Conservation (phyloP, 1,284 basidiomycete species). For the Gomphus bonarii region DNA sequence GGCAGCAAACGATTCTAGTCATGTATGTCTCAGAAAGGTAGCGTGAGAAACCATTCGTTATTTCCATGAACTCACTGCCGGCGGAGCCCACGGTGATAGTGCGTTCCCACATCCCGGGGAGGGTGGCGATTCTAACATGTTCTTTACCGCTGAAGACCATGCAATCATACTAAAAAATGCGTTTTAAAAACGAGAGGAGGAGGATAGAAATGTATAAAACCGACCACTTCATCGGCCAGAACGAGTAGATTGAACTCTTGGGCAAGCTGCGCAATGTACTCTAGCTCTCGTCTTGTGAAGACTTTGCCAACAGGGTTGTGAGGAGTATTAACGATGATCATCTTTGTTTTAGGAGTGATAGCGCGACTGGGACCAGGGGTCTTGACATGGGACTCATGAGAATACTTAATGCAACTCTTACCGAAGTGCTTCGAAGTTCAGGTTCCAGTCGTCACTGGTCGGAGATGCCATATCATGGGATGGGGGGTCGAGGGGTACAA, state of each 20-base stretch:
- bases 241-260: slow-evolving; percentile 91
- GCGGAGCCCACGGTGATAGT: slow-evolving; percentile 78
- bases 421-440: slow-evolving; percentile 82
- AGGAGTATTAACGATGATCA: slow-evolving; percentile 91
- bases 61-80: slow-evolving; percentile 44
- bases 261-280: slow-evolving; percentile 76
- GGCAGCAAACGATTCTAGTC: slow-evolving; percentile 85
- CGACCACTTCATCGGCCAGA: slow-evolving; percentile 92
- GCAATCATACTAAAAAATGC: slow-evolving; percentile 73
- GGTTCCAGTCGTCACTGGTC: slow-evolving; percentile 75
- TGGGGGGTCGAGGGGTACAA: slow-evolving; percentile 90
- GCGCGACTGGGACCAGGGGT: slow-evolving; percentile 41
- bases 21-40: neutral
- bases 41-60: neutral
- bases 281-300: slow-evolving; percentile 76
- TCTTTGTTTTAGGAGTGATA: slow-evolving; percentile 80
- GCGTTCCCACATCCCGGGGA: slow-evolving; percentile 98
- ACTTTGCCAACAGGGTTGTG: slow-evolving; percentile 97
- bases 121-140: slow-evolving; percentile 84
- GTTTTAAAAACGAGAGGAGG: neutral
- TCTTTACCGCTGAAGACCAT: slow-evolving; percentile 83
- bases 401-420: slow-evolving; percentile 20
- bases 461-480: slow-evolving; percentile 37
- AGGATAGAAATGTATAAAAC: slow-evolving; percentile 19
- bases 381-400: neutral